Evolutionary conservation across 2,329 filamentous ascomycete genomes (phyloP).

Genomic region (Aspergillus intermedius): DNA sequence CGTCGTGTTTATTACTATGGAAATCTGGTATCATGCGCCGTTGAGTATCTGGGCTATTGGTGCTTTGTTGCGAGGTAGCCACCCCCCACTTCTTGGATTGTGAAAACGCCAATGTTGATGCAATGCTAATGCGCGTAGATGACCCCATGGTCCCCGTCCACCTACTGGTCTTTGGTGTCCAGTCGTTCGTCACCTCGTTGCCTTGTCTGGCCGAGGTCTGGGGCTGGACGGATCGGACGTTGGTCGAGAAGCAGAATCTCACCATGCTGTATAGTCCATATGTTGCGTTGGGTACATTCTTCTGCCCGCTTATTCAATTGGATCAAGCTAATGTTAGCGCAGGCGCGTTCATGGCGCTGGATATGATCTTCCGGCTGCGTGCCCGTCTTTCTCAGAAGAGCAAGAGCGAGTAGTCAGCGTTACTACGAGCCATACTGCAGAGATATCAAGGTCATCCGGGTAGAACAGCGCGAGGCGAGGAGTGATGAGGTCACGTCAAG

Average conservation of each 20-base stretch:
- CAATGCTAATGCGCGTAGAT: conserved; percentile 30
- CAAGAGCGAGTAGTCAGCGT: conserved; percentile 21
- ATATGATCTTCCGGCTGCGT: conserved; percentile 31
- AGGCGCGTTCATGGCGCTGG: conserved; percentile 35
- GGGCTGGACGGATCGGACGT: conserved; percentile 47
- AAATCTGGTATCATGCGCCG: conserved; percentile 56
- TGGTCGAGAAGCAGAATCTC: conserved; percentile 44
- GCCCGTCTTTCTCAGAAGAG: conserved; percentile 19
- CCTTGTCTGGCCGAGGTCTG: conserved; percentile 58
- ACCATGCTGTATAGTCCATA: conserved; percentile 53
- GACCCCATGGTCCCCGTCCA: conserved; percentile 54
- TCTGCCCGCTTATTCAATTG: not conserved
- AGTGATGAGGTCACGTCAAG: too few relatives aligned
- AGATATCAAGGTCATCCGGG: too few relatives aligned
- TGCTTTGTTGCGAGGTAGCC: conserved; percentile 47
- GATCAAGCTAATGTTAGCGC: not conserved
- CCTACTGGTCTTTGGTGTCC: conserved; percentile 53
- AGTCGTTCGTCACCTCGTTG: conserved; percentile 56
- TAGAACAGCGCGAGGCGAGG: too few relatives aligned
- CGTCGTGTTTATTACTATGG: conserved; percentile 50
- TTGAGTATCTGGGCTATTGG: conserved; percentile 54
- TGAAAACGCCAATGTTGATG: not conserved
- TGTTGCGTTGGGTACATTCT: conserved; percentile 46
- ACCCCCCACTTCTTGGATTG: not conserved
- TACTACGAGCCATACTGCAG: too few relatives aligned